phyloP scores from a whole-genome alignment of 331 rosid genomes.

The Quercus phellos region DNA sequence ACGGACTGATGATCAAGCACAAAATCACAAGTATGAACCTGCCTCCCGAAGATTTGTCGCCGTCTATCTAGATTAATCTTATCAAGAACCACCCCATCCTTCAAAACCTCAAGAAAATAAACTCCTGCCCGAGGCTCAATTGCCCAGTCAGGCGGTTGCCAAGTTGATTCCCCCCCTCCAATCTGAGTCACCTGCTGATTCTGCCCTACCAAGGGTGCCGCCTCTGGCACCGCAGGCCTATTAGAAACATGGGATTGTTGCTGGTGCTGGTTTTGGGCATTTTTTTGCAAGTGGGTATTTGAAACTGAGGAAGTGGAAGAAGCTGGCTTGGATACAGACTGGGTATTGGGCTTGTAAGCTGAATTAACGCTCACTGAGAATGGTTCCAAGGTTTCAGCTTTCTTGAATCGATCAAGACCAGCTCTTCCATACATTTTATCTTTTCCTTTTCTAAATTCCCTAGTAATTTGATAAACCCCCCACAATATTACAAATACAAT shows the following conservation, averaged over 20 bases:
- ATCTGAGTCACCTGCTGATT: slow-evolving; percentile 63
- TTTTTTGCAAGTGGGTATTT: slow-evolving; percentile 23
- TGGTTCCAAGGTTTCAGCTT: slow-evolving; percentile 89
- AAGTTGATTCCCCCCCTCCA: slow-evolving; percentile 80
- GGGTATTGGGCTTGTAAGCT: slow-evolving; percentile 40
- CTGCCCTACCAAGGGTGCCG: slow-evolving; percentile 65
- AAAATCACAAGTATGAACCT: slow-evolving; percentile 69
- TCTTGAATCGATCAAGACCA: slow-evolving; percentile 89
- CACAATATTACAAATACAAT: too few species aligned
- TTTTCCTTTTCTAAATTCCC: neutral
- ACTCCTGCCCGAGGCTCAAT: slow-evolving; percentile 92
- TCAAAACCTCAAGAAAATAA: slow-evolving; percentile 73
- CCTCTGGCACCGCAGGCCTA: slow-evolving; percentile 44
- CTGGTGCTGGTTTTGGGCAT: slow-evolving; percentile 25
- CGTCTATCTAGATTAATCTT: slow-evolving; percentile 65
- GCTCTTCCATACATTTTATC: slow-evolving; percentile 78
- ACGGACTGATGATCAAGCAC: slow-evolving; percentile 97
- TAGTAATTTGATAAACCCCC: too few species aligned
- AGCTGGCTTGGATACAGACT: slow-evolving; percentile 34
- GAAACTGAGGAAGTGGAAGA: slow-evolving; percentile 37
- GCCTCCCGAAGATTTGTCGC: slow-evolving; percentile 82
- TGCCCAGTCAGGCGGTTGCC: slow-evolving; percentile 99
- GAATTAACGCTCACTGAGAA: slow-evolving; percentile 54
- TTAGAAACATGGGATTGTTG: slow-evolving; percentile 32
- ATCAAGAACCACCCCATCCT: slow-evolving; percentile 79